These are phyloP conservation scores for Suhomyces tanzawaensis DNA, from an alignment of 805 yeast species.

Conservation along the genomic window DNA sequence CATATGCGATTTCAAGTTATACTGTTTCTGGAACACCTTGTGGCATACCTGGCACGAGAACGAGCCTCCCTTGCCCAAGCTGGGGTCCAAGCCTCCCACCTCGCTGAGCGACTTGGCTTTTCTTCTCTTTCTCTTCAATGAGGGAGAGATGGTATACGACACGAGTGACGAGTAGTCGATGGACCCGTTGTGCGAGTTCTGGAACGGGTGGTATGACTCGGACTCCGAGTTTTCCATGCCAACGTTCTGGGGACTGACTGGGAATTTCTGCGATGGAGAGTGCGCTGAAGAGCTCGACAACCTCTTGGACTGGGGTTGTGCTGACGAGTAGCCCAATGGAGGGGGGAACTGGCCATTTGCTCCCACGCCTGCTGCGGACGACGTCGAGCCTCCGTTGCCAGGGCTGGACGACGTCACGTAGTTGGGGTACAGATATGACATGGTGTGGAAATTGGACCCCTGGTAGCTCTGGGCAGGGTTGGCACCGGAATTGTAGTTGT, in stretches of 20 bases:
- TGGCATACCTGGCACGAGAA: slow-evolving; percentile 44
- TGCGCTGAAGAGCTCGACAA: slow-evolving; percentile 1
- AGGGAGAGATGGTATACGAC: slow-evolving; percentile 31
- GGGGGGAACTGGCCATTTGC: neutral
- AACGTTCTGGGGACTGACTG: slow-evolving; percentile 6
- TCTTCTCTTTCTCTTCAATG: slow-evolving; percentile 19
- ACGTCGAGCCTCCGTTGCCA: neutral
- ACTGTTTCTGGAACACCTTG: slow-evolving; percentile 47
- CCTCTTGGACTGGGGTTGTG: neutral
- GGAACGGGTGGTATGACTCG: slow-evolving; percentile 3
- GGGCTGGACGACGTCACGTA: slow-evolving; percentile 5
- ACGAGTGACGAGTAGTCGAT: slow-evolving; percentile 38
- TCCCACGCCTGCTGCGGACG: no score
- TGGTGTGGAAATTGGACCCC: neutral
- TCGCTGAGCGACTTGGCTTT: slow-evolving; percentile 8
- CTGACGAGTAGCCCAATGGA: neutral
- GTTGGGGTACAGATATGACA: slow-evolving; percentile 5
- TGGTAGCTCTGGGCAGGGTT: slow-evolving; percentile 3
- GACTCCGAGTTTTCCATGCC: slow-evolving; percentile 1
- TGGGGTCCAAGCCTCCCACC: neutral
- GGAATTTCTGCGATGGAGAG: slow-evolving; percentile 4
- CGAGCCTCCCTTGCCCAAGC: slow-evolving; percentile 7
- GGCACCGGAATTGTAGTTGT: neutral
- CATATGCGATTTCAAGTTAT: slow-evolving; percentile 50
- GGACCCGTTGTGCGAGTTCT: slow-evolving; percentile 6